These are phyloP conservation scores for Debaryomyces robertsiae DNA, from an alignment of 1,139 yeast species.

Conservation along the genomic window DNA sequence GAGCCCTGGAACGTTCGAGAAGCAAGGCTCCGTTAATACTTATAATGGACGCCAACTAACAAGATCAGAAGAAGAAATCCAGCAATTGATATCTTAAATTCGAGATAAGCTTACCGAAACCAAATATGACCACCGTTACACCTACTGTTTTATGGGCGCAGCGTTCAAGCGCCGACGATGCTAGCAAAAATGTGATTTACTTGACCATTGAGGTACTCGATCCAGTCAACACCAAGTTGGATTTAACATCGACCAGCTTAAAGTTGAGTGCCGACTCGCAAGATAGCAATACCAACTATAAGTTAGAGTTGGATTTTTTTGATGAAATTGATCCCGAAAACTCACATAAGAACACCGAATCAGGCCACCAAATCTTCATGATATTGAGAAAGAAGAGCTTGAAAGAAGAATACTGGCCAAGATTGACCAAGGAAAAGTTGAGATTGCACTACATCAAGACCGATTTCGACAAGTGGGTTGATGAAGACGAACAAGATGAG, in stretches of 20 bases:
- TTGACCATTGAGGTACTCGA: slow-evolving; percentile 78
- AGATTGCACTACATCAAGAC: slow-evolving; percentile 80
- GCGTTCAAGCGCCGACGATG: slow-evolving; percentile 75
- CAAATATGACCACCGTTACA: slow-evolving; percentile 14
- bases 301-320: slow-evolving; percentile 67
- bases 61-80: slow-evolving; percentile 1
- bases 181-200: slow-evolving; percentile 71
- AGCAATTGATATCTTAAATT: slow-evolving; percentile 3
- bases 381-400: slow-evolving; percentile 69
- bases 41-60: neutral
- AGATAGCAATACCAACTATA: slow-evolving; percentile 52
- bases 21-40: neutral
- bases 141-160: slow-evolving; percentile 88
- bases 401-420: slow-evolving; percentile 86
- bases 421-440: slow-evolving; percentile 75
- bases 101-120: neutral
- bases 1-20: neutral
- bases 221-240: slow-evolving; percentile 62
- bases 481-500: slow-evolving; percentile 89
- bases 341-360: slow-evolving; percentile 59
- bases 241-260: slow-evolving; percentile 60
- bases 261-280: slow-evolving; percentile 60
- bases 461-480: slow-evolving; percentile 97
- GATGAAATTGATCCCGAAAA: slow-evolving; percentile 70
- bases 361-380: slow-evolving; percentile 72